Evolutionary conservation across 495 filamentous ascomycete genomes (phyloP), one percentile per base, ranked within the genome.

Genomic region (Penicillium argentinense): DNA sequence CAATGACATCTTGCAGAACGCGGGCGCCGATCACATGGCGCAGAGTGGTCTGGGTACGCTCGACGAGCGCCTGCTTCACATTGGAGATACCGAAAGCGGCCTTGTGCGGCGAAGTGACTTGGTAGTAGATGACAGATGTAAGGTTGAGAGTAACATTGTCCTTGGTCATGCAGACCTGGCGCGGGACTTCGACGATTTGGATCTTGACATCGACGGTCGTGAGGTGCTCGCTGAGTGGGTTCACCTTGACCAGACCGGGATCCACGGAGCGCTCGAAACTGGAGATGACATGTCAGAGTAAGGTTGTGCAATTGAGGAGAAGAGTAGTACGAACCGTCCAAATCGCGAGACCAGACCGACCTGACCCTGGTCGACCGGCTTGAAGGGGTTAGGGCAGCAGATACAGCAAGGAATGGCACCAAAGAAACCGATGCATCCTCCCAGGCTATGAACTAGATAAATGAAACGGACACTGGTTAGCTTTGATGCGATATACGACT

Each of bases 121-220:
- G 89, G 76, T 99, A 99, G 79, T 99, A 99, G 75, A 99, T 99
- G 53, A 99, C 93, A 21, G 87, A 92, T 25, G 90, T 97, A 47
- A 98, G 79, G 59, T 92, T 82, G 33, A 98, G 79, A 18, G 86
- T 95, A 47, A 97, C 93, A 57, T 97, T 97, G 74, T 99, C 93
- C 70, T 96, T 97, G 67, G 95, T 99, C 91, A 99, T 99, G 79
- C 92, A 97, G 57, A 91, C 81, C 72, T 99, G 93, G 64, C 89
- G 81, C 5, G 93, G 93, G 5, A 98, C 93, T 77, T 99, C 89
- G 65, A 91, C 91, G 56, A 97, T 95, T 72, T 99, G 93, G 57
- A 97, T 97, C 82, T 97, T 97, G 67, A 99, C 93, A 66, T 99
- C 93, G 53, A 99, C 88, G 51, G 92, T 87, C 53, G 86, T 86